These are phyloP conservation scores for Prunus davidiana DNA, from an alignment of 306 rosid species.

Conservation along the genomic window DNA sequence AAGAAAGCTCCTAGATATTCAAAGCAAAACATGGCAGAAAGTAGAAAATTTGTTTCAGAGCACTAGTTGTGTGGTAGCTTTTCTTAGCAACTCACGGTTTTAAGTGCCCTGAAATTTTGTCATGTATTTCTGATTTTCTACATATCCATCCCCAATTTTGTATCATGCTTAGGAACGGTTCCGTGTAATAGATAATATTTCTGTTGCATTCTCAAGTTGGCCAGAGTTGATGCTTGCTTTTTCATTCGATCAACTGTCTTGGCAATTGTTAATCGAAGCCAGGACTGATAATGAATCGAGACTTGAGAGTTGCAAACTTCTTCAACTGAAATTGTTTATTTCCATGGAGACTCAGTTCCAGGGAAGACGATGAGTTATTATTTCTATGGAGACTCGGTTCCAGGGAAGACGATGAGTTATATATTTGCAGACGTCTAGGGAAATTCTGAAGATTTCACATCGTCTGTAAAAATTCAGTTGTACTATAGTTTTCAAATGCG, in stretches of 20 bases:
- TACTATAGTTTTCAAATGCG: not conserved
- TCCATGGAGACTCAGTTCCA: not conserved
- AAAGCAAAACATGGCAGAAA: slow-evolving; percentile 67
- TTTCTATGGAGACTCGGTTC: no score
- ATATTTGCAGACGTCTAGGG: not conserved
- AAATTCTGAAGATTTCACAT: not conserved
- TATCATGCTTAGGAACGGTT: not conserved
- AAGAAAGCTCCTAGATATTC: slow-evolving; percentile 70
- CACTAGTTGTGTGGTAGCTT: slow-evolving; percentile 68
- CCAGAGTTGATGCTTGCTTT: not conserved
- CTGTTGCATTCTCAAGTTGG: not conserved
- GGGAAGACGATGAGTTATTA: not conserved
- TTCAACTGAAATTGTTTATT: not conserved
- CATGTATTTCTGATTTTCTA: not conserved
- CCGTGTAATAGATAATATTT: not conserved
- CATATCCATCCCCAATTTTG: slow-evolving; percentile 14
- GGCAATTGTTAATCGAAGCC: not conserved
- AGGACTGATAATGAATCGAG: not conserved
- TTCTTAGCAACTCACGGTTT: slow-evolving; percentile 72
- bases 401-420: not conserved
- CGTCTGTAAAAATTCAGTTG: not conserved
- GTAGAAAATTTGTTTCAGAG: slow-evolving; percentile 76
- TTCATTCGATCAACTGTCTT: not conserved
- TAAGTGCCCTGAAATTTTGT: slow-evolving; percentile 13
- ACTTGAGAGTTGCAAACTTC: not conserved